Conservation (phyloP, 352 stramenopile species). For the Globisporangium rhizosaccharum region DNA sequence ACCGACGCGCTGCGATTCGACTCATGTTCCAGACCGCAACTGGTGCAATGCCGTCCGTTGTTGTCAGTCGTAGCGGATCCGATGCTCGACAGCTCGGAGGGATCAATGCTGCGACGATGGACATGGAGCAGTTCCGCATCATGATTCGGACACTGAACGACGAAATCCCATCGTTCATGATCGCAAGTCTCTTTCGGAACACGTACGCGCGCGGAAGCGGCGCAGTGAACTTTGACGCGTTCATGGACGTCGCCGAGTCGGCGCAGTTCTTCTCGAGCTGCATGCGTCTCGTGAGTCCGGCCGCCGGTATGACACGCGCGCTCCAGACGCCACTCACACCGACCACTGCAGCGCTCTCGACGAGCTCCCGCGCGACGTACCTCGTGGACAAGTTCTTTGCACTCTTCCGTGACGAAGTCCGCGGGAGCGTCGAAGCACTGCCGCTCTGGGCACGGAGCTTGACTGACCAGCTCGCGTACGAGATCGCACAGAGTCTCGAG, state of each 20-base stretch:
- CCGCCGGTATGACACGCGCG: slow-evolving; percentile 28
- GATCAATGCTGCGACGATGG: slow-evolving; percentile 51
- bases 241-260: slow-evolving; percentile 79
- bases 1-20: slow-evolving; percentile 83
- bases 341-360: slow-evolving; percentile 27
- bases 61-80: too few relatives aligned
- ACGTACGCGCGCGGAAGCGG: slow-evolving; percentile 64
- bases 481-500: slow-evolving; percentile 48
- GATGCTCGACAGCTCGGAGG: slow-evolving; percentile 1
- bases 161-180: slow-evolving; percentile 56
- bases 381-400: slow-evolving; percentile 53
- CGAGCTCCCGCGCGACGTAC: slow-evolving; percentile 41
- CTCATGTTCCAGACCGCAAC: slow-evolving; percentile 92
- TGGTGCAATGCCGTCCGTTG: neutral
- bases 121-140: slow-evolving; percentile 88
- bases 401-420: slow-evolving; percentile 42
- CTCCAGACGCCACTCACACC: slow-evolving; percentile 20
- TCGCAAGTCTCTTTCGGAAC: slow-evolving; percentile 60
- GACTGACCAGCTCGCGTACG: slow-evolving; percentile 42
- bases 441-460: slow-evolving; percentile 56
- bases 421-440: slow-evolving; percentile 24
- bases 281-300: slow-evolving; percentile 71
- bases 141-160: slow-evolving; percentile 84
- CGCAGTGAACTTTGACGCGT: slow-evolving; percentile 84
- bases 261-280: slow-evolving; percentile 86